phyloP scores from a whole-genome alignment of 2,329 filamentous ascomycete species.

The Clonostachys rosea region DNA sequence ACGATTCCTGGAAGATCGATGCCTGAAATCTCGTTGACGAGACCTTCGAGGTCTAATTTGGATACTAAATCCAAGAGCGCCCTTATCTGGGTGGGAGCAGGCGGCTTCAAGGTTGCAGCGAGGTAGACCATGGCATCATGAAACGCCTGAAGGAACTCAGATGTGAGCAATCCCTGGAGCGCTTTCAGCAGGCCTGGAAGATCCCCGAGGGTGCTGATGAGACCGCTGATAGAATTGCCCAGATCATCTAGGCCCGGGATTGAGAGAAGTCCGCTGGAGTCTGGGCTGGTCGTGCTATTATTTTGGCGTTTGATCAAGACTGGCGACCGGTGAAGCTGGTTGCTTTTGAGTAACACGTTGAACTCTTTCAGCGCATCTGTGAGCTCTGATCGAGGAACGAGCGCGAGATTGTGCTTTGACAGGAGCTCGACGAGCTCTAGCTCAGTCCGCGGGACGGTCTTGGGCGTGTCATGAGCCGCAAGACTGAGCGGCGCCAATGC shows the following conservation, averaged over 20 bases:
- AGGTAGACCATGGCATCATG: slow-evolving; percentile 35
- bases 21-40: slow-evolving; percentile 21
- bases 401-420: slow-evolving; percentile 34
- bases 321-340: background rate
- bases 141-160: slow-evolving; percentile 31
- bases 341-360: slow-evolving; percentile 28
- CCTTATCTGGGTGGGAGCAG: slow-evolving; percentile 22
- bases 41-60: slow-evolving; percentile 24
- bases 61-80: slow-evolving; percentile 16
- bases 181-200: slow-evolving; percentile 9
- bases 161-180: slow-evolving; percentile 20
- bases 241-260: slow-evolving; percentile 12
- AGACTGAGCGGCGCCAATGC: background rate
- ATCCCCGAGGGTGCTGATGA: slow-evolving; percentile 6
- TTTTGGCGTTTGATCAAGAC: slow-evolving; percentile 1
- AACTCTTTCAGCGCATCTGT: slow-evolving; percentile 37
- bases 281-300: background rate
- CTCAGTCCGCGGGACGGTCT: slow-evolving; percentile 9
- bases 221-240: slow-evolving; percentile 11
- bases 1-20: slow-evolving; percentile 22
- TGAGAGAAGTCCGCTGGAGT: background rate
- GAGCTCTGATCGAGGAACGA: slow-evolving; percentile 38
- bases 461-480: background rate
- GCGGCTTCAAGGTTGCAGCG: slow-evolving; percentile 26
- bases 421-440: slow-evolving; percentile 32